phyloP scores from a whole-genome alignment of 805 yeast species.

The Zygoascus flipseniorum region DNA sequence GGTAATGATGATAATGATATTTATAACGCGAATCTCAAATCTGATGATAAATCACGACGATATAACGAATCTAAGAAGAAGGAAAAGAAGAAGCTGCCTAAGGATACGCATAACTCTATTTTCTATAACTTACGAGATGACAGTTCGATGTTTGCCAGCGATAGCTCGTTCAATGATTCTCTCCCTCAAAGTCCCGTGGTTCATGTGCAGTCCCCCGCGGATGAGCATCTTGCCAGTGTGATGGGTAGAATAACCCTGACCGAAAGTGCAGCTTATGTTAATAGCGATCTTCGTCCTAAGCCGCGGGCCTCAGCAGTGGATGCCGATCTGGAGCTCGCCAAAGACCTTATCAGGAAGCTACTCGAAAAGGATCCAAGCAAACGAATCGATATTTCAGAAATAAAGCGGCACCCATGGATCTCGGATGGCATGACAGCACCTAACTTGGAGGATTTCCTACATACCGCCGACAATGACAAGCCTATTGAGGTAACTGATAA shows the following conservation, averaged over 20 bases:
- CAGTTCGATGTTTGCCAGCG: not conserved
- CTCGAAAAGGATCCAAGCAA: conserved; percentile 60
- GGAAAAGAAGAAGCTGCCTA: not conserved
- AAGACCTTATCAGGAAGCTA: conserved; percentile 52
- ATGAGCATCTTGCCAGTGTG: not conserved
- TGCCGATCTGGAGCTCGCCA: conserved; percentile 26
- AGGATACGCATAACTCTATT: too few species aligned
- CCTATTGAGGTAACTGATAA: conserved; percentile 54
- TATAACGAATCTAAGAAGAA: not conserved
- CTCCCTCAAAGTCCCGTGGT: not conserved
- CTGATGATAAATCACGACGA: not conserved
- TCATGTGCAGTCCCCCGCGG: not conserved
- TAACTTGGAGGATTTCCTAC: conserved; percentile 22
- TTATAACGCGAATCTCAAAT: not conserved
- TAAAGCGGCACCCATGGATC: conserved; percentile 70
- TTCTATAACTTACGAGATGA: not conserved
- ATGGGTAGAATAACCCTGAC: not conserved
- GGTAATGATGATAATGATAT: not conserved
- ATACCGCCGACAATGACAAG: conserved; percentile 25
- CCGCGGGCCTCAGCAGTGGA: conserved; percentile 2
- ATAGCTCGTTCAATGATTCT: conserved; percentile 1
- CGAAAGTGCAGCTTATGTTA: not conserved
- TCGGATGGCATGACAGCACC: conserved; percentile 33
- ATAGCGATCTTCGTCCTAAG: not conserved
- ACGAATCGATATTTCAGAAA: conserved; percentile 61